These are phyloP conservation scores for Logfia minima DNA, from an alignment of 129 eudicot genomes.

Conservation along the genomic window DNA sequence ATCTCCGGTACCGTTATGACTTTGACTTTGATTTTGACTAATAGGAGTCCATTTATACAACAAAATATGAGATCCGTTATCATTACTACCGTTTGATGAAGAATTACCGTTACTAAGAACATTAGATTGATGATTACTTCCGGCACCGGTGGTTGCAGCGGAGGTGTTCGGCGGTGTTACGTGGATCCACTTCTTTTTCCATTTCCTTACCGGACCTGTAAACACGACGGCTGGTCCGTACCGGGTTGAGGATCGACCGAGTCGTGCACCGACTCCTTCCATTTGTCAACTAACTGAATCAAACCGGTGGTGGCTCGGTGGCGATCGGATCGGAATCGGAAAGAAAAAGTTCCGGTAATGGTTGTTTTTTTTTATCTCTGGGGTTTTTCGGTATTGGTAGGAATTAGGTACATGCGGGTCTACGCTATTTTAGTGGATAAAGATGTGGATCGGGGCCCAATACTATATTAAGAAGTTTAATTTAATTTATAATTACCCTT, in stretches of 20 bases:
- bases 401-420: slow-evolving; percentile 33
- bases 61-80: slow-evolving; percentile 56
- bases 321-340: slow-evolving; percentile 30
- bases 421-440: background rate
- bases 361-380: background rate
- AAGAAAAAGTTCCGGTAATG: background rate
- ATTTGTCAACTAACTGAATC: slow-evolving; percentile 25
- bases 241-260: slow-evolving; percentile 89
- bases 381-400: background rate
- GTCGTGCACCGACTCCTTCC: slow-evolving; percentile 98
- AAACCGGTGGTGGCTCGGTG: slow-evolving; percentile 43
- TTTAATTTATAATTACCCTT: no score
- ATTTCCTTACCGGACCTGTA: slow-evolving; percentile 89
- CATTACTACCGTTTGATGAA: slow-evolving; percentile 39
- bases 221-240: slow-evolving; percentile 93
- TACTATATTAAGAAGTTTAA: background rate
- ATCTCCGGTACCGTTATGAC: slow-evolving; percentile 31
- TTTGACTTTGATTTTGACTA: slow-evolving; percentile 40
- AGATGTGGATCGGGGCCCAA: slow-evolving; percentile 4
- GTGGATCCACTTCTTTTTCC: slow-evolving; percentile 96
- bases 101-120: slow-evolving; percentile 37
- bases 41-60: slow-evolving; percentile 89
- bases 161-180: slow-evolving; percentile 49
- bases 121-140: slow-evolving; percentile 29
- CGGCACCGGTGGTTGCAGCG: slow-evolving; percentile 22